These are phyloP conservation scores for Kodamaea sp. DNA, from an alignment of 1,139 yeast genomes.

Conservation along the genomic window DNA sequence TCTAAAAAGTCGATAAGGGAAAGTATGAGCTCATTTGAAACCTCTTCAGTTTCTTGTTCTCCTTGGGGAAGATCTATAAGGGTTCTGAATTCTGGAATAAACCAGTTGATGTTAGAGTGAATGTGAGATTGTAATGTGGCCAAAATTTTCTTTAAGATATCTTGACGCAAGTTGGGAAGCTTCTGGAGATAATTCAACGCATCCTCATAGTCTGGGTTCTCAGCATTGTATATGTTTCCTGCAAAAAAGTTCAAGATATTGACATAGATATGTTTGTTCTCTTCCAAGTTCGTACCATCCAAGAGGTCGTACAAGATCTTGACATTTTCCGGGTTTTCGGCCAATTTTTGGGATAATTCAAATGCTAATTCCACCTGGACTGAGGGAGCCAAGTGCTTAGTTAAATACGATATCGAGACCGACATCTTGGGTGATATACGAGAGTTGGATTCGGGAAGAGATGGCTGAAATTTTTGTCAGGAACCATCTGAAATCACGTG, in stretches of 20 bases:
- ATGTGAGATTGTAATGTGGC: slow-evolving; percentile 17
- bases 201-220: slow-evolving; percentile 13
- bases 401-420: slow-evolving; percentile 26
- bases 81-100: slow-evolving; percentile 20
- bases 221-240: slow-evolving; percentile 6
- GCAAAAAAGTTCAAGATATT: slow-evolving; percentile 20
- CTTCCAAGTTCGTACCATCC: slow-evolving; percentile 25
- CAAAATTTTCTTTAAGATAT: slow-evolving; percentile 17
- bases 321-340: slow-evolving; percentile 19
- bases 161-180: slow-evolving; percentile 21
- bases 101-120: slow-evolving; percentile 18
- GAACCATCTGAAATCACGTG: too few relatives aligned
- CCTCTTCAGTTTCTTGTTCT: slow-evolving; percentile 4
- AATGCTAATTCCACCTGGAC: slow-evolving; percentile 29
- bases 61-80: slow-evolving; percentile 2
- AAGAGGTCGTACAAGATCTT: slow-evolving; percentile 38
- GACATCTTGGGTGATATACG: too few relatives aligned
- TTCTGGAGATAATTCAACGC: slow-evolving; percentile 19
- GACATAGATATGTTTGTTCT: slow-evolving; percentile 20
- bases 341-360: slow-evolving; percentile 21
- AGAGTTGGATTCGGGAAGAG: too few relatives aligned
- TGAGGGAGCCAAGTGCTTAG: slow-evolving; percentile 29
- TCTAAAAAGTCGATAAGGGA: slow-evolving; percentile 19
- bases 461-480: slow-evolving; percentile 4
- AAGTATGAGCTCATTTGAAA: slow-evolving; percentile 9